A percentile compares a stretch with the other conserved stretches of the same genome.
Evolutionary conservation across 2,329 filamentous ascomycete species (phyloP).

Genomic region (Mycocentrospora acerina): DNA sequence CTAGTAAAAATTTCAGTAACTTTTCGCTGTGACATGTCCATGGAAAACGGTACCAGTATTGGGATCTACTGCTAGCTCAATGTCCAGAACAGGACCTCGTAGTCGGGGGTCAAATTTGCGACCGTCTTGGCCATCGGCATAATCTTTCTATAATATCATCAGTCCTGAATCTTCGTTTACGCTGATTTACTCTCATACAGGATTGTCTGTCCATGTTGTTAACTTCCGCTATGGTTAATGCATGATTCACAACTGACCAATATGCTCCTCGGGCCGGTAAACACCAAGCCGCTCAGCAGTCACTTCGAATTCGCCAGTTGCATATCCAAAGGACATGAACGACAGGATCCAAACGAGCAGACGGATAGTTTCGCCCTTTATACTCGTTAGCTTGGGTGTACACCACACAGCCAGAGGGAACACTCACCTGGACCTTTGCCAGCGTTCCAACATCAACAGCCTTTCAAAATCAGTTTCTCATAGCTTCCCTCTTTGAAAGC

Average conservation of each 20-base stretch:
- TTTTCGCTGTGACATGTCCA: too few relatives aligned
- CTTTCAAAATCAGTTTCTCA: constrained; percentile 47
- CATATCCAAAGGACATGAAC: constrained; percentile 60
- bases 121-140: constrained; percentile 73
- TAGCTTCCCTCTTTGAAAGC: constrained; percentile 17
- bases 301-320: constrained; percentile 59
- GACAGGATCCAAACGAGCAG: constrained; percentile 57
- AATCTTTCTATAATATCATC: constrained; percentile 33
- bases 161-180: neutral
- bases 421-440: constrained; percentile 49
- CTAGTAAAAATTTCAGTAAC: constrained; percentile 35
- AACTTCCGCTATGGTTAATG: constrained; percentile 3
- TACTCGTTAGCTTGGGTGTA: constrained; percentile 19
- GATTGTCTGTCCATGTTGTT: neutral
- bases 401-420: constrained; percentile 7
- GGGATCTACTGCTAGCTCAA: constrained; percentile 50
- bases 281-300: constrained; percentile 54
- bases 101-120: constrained; percentile 78
- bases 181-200: too few relatives aligned
- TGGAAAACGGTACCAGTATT: constrained; percentile 31
- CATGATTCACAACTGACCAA: constrained; percentile 26
- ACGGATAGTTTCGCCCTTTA: constrained; percentile 54
- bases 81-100: constrained; percentile 67
- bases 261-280: constrained; percentile 56
- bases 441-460: constrained; percentile 58